These are phyloP conservation scores for Chionographis japonica DNA, from an alignment of 106 monocot genomes.

Conservation along the genomic window DNA sequence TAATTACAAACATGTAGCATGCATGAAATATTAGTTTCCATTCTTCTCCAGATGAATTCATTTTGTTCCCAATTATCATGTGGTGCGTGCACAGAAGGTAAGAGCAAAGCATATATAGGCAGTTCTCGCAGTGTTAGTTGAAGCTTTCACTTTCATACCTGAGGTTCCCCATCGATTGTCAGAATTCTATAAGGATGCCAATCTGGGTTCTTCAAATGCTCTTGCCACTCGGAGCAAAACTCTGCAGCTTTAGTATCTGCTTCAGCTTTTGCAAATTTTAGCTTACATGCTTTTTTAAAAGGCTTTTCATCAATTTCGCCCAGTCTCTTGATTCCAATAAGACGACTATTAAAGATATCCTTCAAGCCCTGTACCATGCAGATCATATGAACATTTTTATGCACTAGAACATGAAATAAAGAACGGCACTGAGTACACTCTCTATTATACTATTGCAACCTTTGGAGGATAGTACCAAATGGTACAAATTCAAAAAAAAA, in stretches of 20 bases:
- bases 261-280: conserved; percentile 16
- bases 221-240: conserved; percentile 18
- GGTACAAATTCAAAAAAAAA: not conserved
- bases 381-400: not conserved
- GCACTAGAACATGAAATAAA: too few species aligned
- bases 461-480: too few species aligned
- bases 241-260: conserved; percentile 18
- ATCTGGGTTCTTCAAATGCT: conserved; percentile 15
- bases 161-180: conserved; percentile 1
- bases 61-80: too few species aligned
- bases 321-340: conserved; percentile 40
- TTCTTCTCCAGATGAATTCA: too few species aligned
- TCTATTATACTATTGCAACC: too few species aligned
- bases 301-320: conserved; percentile 40
- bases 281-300: conserved; percentile 30
- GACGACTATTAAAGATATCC: conserved; percentile 5
- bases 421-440: too few species aligned
- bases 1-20: too few species aligned
- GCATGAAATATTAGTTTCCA: too few species aligned
- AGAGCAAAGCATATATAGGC: too few species aligned
- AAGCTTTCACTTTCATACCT: conserved; percentile 6
- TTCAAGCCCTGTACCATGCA: conserved; percentile 12
- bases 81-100: too few species aligned
- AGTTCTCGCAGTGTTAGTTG: too few species aligned
- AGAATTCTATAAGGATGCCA: conserved; percentile 31